Base-by-base conservation (phyloP, 176 grass and related monocot genomes). In the Oryza officinalis region DNA sequence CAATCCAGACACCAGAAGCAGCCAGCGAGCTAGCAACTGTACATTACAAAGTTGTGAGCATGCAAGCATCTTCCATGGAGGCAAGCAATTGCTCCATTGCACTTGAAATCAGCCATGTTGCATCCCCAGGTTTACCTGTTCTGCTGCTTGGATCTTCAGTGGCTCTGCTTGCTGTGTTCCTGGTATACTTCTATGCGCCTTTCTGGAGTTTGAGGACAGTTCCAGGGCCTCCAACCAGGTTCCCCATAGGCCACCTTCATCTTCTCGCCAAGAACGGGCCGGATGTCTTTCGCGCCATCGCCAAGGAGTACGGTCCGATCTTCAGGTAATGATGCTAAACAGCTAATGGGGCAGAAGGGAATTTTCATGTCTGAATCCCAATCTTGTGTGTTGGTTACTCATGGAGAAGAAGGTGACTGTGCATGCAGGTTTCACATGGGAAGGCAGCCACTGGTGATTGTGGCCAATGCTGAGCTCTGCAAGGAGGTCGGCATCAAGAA, bases 401-500 rank as follows among this genome's bases (percentile, higher is more conserved):
- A 89, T 59, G 71, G 64, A 72, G 81, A 63, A 74, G 74, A 38
- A 71, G 37, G 8, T 2, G 14, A 47, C 31, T 3, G 12, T 79
- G 67, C 37, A 17, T 57, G 26, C 85, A 98, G 96, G 80, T 99
- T 99, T 72, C 96, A 99, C 37, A 87, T 99, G 91, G 96, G 96
- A 66, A 90, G 96, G 81, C 96, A 94, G 31, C 93, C 96, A 35
- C 82, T 99, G 49, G 91, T 99, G 47, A 96, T 99, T 5, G 91
- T 99, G 25, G 96, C 96, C 25, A 83, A 92, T 72, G 91, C 96
- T 61, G 93, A 99, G 49, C 75, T 96, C 66, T 96, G 96, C 91
- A 99, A 90, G 77, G 91, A 94, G 69, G 96, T 96, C 18, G 91
- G 96, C 23, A 96, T 96, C 67, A 99, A 96, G 65, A 99, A 96